Conservation (phyloP, 2,329 filamentous ascomycete genomes). For the Hymenoscyphus fructigenus region DNA sequence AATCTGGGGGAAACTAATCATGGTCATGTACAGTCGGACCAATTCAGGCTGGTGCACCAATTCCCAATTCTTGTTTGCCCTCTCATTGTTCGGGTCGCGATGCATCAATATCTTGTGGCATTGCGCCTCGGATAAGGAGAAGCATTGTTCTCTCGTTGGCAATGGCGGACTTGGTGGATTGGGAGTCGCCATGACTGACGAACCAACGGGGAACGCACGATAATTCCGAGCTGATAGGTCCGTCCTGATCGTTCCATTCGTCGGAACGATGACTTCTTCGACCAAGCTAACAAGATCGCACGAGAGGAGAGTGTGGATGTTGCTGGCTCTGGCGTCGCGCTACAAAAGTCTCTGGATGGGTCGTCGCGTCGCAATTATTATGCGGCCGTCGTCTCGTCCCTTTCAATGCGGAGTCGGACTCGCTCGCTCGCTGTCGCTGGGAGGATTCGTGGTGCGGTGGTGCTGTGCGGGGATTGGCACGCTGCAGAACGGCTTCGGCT, state of each 20-base stretch:
- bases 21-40: slow-evolving; percentile 32
- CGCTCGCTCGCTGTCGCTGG: not conserved
- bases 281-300: not conserved
- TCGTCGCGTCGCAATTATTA: not conserved
- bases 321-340: not conserved
- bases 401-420: not conserved
- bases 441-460: slow-evolving; percentile 1
- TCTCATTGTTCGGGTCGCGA: slow-evolving; percentile 24
- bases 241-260: slow-evolving; percentile 15
- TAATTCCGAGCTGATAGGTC: slow-evolving; percentile 14
- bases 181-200: slow-evolving; percentile 1
- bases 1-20: slow-evolving; percentile 30
- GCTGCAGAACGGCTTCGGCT: not conserved
- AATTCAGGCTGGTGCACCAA: slow-evolving; percentile 26
- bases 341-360: not conserved
- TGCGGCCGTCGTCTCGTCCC: not conserved
- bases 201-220: slow-evolving; percentile 5
- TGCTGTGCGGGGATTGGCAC: slow-evolving; percentile 4
- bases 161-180: slow-evolving; percentile 16
- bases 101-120: slow-evolving; percentile 27
- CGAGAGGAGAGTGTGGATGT: not conserved
- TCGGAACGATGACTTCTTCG: slow-evolving; percentile 4
- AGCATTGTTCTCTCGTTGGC: slow-evolving; percentile 29
- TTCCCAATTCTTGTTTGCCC: slow-evolving; percentile 29
- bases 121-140: slow-evolving; percentile 27